Base-by-base conservation (phyloP, 2,329 filamentous ascomycete species). In the Venturia oleaginea region DNA sequence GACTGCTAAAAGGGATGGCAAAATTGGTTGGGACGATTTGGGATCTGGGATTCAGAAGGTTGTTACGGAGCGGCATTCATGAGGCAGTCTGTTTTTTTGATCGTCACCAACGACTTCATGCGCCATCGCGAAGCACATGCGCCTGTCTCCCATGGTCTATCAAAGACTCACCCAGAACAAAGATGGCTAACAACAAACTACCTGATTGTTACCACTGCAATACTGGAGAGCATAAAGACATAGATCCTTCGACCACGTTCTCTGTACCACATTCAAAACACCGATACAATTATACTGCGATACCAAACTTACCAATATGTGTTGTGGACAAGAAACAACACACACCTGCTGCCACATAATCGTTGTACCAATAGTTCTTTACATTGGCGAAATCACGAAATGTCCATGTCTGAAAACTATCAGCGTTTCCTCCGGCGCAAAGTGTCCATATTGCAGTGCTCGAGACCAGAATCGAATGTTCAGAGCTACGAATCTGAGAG, bases 31-130 rank as follows among this genome's bases (percentile, higher is more conserved):
- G 63, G 70, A 71, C 0, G 71, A 75, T n/a, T 69, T 79, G 68
- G 77, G 74, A 1, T 66, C 62, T 6, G 69, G 77, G n/a, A 64
- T 79, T 64, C 74, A 77, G 67, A 71, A 68, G 40, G 71, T 72
- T 27, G 68, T 78, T 4, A 68, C 68, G 46, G 70, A 66, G 30
- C 69, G 70, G 54, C 17, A 32, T 40, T 57, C 51, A 57, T 57
- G 51, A 57, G 17, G 22, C 46, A 15, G 15, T 43, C 22, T 27
- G 46, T 1, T 22, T n/a, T n/a, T 27, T 34, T n/a, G 19, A 34
- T 34, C 51, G 51, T 17, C n/a, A 15, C 51, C 11, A 34, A 57
- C 30, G 19, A 10, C 30, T 32, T n/a, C n/a, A n/a, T 7, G 10
- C 46, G 46, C 13, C 10, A 15, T 51, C 22, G 17, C 13, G 19